These are phyloP conservation scores for Bullera alba DNA, from an alignment of 768 basidiomycete genomes.

Conservation along the genomic window DNA sequence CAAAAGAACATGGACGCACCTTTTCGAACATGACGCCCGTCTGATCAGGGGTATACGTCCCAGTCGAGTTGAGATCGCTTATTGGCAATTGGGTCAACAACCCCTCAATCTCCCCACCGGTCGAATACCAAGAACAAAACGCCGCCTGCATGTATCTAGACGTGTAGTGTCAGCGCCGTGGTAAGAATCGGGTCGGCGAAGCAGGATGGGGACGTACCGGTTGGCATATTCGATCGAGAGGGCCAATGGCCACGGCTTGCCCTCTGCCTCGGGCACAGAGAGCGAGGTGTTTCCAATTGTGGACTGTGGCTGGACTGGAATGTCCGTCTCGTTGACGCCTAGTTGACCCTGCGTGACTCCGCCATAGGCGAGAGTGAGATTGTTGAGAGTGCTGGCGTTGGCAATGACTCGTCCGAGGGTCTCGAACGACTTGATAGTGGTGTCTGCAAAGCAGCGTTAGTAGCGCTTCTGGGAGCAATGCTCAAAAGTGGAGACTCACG, in stretches of 20 bases:
- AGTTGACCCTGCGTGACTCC: conserved; percentile 75
- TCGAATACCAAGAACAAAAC: conserved; percentile 82
- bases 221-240: conserved; percentile 72
- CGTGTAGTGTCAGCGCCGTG: background rate
- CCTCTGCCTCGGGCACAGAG: conserved; percentile 55
- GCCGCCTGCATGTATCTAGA: conserved; percentile 63
- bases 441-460: conserved; percentile 48
- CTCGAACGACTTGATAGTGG: conserved; percentile 67
- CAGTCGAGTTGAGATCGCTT: conserved; percentile 37
- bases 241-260: conserved; percentile 46
- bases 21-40: conserved; percentile 51
- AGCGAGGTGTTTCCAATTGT: conserved; percentile 49
- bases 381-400: conserved; percentile 52
- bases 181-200: background rate
- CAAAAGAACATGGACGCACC: conserved; percentile 53
- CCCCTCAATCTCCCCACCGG: conserved; percentile 73
- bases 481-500: no score
- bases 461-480: no score
- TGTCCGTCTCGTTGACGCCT: conserved; percentile 60
- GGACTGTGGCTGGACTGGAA: conserved; percentile 61
- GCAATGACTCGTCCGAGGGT: conserved; percentile 62
- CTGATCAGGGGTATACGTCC: conserved; percentile 19
- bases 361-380: conserved; percentile 52
- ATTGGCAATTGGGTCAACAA: conserved; percentile 62
- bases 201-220: conserved; percentile 45